A percentile compares a stretch with the other conserved stretches of the same genome.
Conservation (phyloP, 192 early-diverging fungal species). For the Geranomyces michiganensis region DNA sequence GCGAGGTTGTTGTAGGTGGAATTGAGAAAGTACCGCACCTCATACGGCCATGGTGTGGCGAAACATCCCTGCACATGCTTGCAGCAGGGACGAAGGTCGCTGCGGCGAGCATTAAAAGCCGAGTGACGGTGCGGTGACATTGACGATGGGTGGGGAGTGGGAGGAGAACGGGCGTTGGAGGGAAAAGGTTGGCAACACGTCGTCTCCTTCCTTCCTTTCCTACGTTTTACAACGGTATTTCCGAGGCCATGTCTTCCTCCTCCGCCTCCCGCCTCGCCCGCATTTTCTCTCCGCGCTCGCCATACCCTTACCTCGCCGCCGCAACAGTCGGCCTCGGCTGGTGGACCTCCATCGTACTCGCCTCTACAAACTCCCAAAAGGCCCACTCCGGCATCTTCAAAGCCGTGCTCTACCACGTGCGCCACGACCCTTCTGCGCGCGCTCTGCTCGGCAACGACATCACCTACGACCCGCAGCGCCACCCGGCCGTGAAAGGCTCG, state of each 20-base stretch:
- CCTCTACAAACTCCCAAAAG: constrained; percentile 23
- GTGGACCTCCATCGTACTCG: constrained; percentile 21
- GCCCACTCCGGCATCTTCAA: constrained; percentile 31
- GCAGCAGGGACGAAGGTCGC: no score
- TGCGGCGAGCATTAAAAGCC: no score
- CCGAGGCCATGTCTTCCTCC: no score
- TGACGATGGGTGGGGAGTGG: no score
- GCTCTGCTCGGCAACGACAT: constrained; percentile 27
- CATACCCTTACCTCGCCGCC: constrained; percentile 30
- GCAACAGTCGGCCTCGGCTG: constrained; percentile 24
- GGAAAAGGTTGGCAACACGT: background rate
- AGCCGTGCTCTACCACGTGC: constrained; percentile 33
- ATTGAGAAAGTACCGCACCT: no score
- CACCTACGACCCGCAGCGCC: constrained; percentile 13
- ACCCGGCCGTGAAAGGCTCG: constrained; percentile 21
- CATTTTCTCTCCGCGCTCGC: constrained; percentile 28
- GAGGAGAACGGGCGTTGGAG: no score
- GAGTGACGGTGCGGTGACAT: no score
- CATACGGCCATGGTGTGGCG: no score
- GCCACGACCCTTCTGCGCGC: constrained; percentile 21
- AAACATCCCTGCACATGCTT: no score
- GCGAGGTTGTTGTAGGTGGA: no score
- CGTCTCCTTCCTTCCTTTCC: background rate
- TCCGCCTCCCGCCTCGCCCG: constrained; percentile 20
- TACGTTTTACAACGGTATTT: background rate